A percentile compares a stretch with the other conserved stretches of the same genome.
These are phyloP conservation scores for Verticillium klebahnii DNA, from an alignment of 2,329 filamentous ascomycete genomes.

Conservation along the genomic window DNA sequence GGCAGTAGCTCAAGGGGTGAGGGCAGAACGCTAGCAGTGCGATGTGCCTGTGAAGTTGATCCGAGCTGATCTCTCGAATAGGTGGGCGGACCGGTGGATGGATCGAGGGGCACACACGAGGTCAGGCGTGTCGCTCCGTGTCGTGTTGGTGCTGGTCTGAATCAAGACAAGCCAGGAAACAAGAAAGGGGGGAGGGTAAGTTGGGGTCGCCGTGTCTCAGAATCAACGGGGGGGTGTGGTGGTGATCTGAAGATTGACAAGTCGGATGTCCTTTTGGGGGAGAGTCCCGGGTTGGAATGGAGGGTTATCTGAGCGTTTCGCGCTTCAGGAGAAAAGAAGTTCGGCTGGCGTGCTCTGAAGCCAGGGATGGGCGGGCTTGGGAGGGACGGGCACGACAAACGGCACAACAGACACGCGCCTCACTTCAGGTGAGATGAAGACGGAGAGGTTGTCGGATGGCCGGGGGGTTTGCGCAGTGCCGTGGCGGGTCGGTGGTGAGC, in stretches of 20 bases:
- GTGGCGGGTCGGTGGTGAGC: too few relatives aligned
- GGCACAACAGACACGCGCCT: neutral
- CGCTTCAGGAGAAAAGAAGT: neutral
- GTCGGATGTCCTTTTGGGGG: neutral
- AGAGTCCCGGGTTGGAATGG: neutral
- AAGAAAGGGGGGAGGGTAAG: neutral
- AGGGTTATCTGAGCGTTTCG: constrained; percentile 2
- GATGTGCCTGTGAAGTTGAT: neutral
- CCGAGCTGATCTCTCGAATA: neutral
- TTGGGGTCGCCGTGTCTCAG: constrained; percentile 4
- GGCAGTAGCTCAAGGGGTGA: constrained; percentile 1
- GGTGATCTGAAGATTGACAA: neutral
- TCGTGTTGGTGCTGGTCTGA: neutral
- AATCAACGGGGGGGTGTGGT: neutral
- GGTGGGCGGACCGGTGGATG: neutral
- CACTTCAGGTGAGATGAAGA: constrained; percentile 3
- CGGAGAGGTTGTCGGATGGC: neutral
- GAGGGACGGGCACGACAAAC: neutral
- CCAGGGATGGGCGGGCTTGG: neutral
- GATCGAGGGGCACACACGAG: neutral
- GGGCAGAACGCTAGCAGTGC: neutral
- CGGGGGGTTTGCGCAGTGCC: too few relatives aligned
- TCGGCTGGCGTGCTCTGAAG: neutral
- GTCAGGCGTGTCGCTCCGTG: neutral
- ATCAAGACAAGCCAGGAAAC: neutral